These are phyloP conservation scores for Beauveria medogensis DNA, from an alignment of 2,329 filamentous ascomycete species.

Conservation along the genomic window DNA sequence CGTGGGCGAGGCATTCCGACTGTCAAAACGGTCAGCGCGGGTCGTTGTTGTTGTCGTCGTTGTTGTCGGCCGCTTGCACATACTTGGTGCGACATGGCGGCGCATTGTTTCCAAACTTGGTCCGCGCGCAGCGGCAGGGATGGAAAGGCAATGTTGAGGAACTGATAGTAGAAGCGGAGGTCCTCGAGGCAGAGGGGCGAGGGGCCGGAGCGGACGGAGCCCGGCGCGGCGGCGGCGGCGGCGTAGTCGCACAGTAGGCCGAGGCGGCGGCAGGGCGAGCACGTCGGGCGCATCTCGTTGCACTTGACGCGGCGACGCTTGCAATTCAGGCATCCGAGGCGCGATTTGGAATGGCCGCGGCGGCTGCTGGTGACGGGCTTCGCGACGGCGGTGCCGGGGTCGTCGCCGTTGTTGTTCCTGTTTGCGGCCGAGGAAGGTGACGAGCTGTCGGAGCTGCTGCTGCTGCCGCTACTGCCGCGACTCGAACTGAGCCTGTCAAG, in stretches of 20 bases:
- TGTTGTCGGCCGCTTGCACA: not conserved
- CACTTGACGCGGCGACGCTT: slow-evolving; percentile 25
- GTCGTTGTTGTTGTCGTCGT: not conserved
- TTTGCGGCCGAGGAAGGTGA: not conserved
- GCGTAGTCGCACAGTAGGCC: slow-evolving; percentile 26
- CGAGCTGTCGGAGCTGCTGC: not conserved
- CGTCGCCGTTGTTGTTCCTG: not conserved
- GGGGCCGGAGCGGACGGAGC: slow-evolving; percentile 7
- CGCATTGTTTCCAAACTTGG: slow-evolving; percentile 26
- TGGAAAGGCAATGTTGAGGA: slow-evolving; percentile 35
- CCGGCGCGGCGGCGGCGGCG: slow-evolving; percentile 13
- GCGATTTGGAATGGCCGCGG: slow-evolving; percentile 22
- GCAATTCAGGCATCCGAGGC: slow-evolving; percentile 26
- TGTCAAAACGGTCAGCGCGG: slow-evolving; percentile 12
- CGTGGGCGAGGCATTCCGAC: slow-evolving; percentile 31
- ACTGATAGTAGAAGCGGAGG: slow-evolving; percentile 43
- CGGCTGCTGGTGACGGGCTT: not conserved
- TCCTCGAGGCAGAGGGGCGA: slow-evolving; percentile 31
- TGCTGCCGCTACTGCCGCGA: not conserved
- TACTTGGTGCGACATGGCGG: slow-evolving; percentile 27
- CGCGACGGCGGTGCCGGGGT: not conserved
- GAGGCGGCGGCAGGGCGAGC: slow-evolving; percentile 25
- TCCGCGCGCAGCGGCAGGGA: slow-evolving; percentile 26
- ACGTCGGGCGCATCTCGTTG: slow-evolving; percentile 22
- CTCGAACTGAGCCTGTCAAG: not conserved